These are phyloP conservation scores for Neofusicoccum kwambonambiense DNA, from an alignment of 2,329 filamentous ascomycete species.

Conservation along the genomic window DNA sequence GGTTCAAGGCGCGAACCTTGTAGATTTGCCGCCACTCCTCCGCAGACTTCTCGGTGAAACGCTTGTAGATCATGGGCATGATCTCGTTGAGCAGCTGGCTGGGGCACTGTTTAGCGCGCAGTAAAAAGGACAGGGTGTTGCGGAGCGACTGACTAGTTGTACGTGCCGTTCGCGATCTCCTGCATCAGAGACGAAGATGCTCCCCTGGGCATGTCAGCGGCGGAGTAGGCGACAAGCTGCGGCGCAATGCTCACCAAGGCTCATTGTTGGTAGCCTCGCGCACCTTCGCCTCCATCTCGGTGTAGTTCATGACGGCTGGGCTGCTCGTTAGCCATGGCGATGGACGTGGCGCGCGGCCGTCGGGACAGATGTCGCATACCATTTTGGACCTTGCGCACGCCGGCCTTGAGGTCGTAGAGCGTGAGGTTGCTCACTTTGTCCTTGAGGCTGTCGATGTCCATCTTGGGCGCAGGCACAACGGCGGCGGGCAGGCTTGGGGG, in stretches of 20 bases:
- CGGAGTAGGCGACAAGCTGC: slow-evolving; percentile 43
- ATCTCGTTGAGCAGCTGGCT: slow-evolving; percentile 98
- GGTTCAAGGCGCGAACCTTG: slow-evolving; percentile 59
- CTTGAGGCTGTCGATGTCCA: slow-evolving; percentile 85
- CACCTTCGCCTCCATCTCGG: slow-evolving; percentile 79
- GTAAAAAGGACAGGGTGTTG: not conserved
- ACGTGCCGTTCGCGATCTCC: slow-evolving; percentile 96
- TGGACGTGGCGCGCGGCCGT: not conserved
- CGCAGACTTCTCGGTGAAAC: slow-evolving; percentile 96
- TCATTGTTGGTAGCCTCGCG: slow-evolving; percentile 99
- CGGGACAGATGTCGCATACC: slow-evolving; percentile 55
- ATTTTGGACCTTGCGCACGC: slow-evolving; percentile 95
- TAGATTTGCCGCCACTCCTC: slow-evolving; percentile 99
- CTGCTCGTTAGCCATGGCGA: slow-evolving; percentile 26
- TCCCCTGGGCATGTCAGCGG: slow-evolving; percentile 38
- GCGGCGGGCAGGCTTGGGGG: not conserved
- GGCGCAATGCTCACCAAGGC: slow-evolving; percentile 74
- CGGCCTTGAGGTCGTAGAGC: slow-evolving; percentile 92
- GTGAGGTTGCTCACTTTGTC: slow-evolving; percentile 88
- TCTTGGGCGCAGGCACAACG: slow-evolving; percentile 42
- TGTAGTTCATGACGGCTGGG: slow-evolving; percentile 94
- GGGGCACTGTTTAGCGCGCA: slow-evolving; percentile 19
- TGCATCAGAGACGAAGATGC: slow-evolving; percentile 88
- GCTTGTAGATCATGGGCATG: slow-evolving; percentile 99
- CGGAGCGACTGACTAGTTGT: slow-evolving; percentile 77